phyloP scores from a whole-genome alignment of 1,139 yeast genomes.

The Suhomyces ambrosiae region DNA sequence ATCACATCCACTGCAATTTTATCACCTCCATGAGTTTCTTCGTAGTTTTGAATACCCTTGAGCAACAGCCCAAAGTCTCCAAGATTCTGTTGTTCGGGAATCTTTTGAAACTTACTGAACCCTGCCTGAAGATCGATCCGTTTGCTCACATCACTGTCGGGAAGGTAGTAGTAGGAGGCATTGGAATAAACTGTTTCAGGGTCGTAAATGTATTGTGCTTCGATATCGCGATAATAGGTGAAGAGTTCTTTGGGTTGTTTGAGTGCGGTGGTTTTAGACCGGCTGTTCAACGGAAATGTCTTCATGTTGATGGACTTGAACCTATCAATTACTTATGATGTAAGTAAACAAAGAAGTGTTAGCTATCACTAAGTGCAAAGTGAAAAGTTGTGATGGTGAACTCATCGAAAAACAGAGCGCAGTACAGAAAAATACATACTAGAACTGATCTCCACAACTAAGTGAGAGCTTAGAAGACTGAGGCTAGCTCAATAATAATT shows the following conservation, averaged over 20 bases:
- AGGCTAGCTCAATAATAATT: too few species aligned
- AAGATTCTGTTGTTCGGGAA: slow-evolving; percentile 53
- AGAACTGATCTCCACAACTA: too few species aligned
- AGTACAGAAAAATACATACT: too few species aligned
- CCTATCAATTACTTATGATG: too few species aligned
- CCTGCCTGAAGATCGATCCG: slow-evolving; percentile 68
- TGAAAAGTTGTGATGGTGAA: not conserved
- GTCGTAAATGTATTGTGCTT: slow-evolving; percentile 45
- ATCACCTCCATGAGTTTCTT: slow-evolving; percentile 43
- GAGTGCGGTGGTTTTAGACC: slow-evolving; percentile 56
- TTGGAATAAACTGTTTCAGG: slow-evolving; percentile 48
- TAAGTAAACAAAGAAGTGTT: too few species aligned
- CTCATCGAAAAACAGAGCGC: too few species aligned
- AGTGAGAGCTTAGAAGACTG: too few species aligned
- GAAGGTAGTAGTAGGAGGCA: slow-evolving; percentile 72
- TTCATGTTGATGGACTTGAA: slow-evolving; percentile 28
- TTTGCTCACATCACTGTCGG: slow-evolving; percentile 58
- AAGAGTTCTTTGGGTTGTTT: slow-evolving; percentile 77
- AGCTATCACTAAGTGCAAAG: too few species aligned
- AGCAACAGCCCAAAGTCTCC: slow-evolving; percentile 64
- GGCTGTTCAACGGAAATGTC: slow-evolving; percentile 46
- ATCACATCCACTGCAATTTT: slow-evolving; percentile 65
- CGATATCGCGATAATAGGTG: slow-evolving; percentile 57
- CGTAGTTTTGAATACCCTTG: slow-evolving; percentile 56
- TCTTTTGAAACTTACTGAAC: slow-evolving; percentile 53